A percentile compares a stretch with the other conserved stretches of the same genome.
These are phyloP conservation scores for Suillus spraguei DNA, from an alignment of 768 basidiomycete genomes.

Conservation along the genomic window DNA sequence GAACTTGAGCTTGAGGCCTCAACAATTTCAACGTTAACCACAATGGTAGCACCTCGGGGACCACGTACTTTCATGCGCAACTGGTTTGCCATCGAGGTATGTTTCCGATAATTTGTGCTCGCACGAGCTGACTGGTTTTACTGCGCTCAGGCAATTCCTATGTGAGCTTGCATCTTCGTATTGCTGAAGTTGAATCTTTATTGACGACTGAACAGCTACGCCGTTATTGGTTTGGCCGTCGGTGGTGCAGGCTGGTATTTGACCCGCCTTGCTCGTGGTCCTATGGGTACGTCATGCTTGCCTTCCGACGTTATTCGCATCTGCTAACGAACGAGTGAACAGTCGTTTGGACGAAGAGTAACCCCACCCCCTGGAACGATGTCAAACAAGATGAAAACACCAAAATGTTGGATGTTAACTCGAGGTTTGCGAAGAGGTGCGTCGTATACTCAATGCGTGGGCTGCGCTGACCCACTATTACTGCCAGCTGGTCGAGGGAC, in stretches of 20 bases:
- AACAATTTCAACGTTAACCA: constrained; percentile 13
- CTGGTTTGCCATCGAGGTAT: constrained; percentile 51
- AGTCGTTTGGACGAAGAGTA: constrained; percentile 67
- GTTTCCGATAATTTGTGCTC: background rate
- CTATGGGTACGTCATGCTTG: constrained; percentile 43
- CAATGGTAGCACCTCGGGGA: constrained; percentile 26
- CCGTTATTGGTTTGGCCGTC: constrained; percentile 50
- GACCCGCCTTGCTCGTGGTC: constrained; percentile 60
- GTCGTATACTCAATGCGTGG: constrained; percentile 7
- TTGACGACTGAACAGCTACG: constrained; percentile 40
- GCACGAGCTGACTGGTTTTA: constrained; percentile 2
- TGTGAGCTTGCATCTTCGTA: constrained; percentile 38
- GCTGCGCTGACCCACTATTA: constrained; percentile 7
- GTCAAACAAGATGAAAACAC: constrained; percentile 75
- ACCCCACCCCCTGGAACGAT: constrained; percentile 90
- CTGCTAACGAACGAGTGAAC: constrained; percentile 11
- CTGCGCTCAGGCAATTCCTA: constrained; percentile 47
- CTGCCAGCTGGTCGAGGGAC: constrained; percentile 71
- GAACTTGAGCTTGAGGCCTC: constrained; percentile 3
- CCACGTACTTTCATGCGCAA: constrained; percentile 38
- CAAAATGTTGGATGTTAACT: constrained; percentile 69
- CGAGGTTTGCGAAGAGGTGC: constrained; percentile 72
- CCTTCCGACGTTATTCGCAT: constrained; percentile 4
- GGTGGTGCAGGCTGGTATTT: constrained; percentile 71
- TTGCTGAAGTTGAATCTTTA: constrained; percentile 8